Evolutionary conservation across 306 rosid genomes (phyloP), one percentile per base, ranked within the genome.

Genomic region (Ormosia emarginata): DNA sequence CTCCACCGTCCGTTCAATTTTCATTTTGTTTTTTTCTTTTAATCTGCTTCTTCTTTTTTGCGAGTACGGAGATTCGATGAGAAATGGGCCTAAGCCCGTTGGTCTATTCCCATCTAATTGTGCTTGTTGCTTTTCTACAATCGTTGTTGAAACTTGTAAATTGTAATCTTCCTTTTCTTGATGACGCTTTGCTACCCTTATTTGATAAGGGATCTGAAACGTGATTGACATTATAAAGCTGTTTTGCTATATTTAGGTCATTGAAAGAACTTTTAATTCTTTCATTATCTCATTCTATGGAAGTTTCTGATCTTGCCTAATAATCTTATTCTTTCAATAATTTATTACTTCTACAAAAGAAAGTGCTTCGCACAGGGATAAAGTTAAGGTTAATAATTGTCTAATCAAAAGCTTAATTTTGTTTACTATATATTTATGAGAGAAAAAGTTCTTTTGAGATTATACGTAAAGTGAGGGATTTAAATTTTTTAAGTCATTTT

Each of bases 31-130:
- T 57, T 30, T 8, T 62, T 4, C 13, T 1, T 34, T 44, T 13
- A 34, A n/a, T 67, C 4, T 66, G 41, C 18, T 36, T 46, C 30
- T 59, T 34, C 6, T 4, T 41, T 65, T 49, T 24, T 9, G n/a
- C 33, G 39, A 49, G 63, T 84, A 69, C 75, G 71, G 82, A 61
- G 82, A 74, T 68, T 75, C 75, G 33, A 47, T 50, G 6, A 11
- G 70, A 49, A 78, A 78, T 66, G 9, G n/a, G 6, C 24, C 55
- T 58, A 74, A 78, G 9, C 81, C 81, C 86, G 76, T 79, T 41
- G 71, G 65, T 17, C 56, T 49, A 41, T 64, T 55, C 78, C 71
- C 29, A 55, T 39, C 12, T 79, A 18, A 74, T 43, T 32, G 49
- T 49, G 11, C 18, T 67, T 5, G 41, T 73, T 64, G 34, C 55